Evolutionary conservation across 345 rosid genomes (phyloP).

Genomic region (Microthlaspi erraticum): DNA sequence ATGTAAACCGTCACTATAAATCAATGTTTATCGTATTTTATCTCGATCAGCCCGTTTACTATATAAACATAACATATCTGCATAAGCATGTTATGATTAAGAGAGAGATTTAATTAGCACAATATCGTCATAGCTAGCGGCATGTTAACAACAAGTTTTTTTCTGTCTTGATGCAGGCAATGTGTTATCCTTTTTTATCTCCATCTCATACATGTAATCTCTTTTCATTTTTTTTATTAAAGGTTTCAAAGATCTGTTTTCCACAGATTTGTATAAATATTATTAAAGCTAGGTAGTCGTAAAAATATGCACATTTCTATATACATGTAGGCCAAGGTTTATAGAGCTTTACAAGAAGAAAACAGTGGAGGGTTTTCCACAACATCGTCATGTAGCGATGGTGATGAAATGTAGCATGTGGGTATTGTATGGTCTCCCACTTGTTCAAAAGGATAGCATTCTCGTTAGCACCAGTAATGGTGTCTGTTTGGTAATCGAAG

Average conservation of each 20-base stretch:
- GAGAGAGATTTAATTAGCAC: too few species aligned
- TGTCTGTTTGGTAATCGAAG: slow-evolving; percentile 39
- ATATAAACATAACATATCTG: too few species aligned
- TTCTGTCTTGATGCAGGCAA: slow-evolving; percentile 46
- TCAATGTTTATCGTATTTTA: too few species aligned
- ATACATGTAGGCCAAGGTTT: slow-evolving; percentile 38
- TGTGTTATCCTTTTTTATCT: slow-evolving; percentile 48
- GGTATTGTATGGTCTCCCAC: slow-evolving; percentile 53
- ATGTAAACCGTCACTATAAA: too few species aligned
- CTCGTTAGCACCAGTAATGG: slow-evolving; percentile 48
- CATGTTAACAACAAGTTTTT: background rate
- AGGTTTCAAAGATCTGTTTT: background rate
- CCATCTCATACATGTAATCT: slow-evolving; percentile 51
- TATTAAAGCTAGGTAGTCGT: too few species aligned
- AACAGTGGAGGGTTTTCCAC: slow-evolving; percentile 50
- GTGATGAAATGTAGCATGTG: slow-evolving; percentile 47
- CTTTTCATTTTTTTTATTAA: background rate
- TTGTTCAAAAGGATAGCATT: slow-evolving; percentile 49
- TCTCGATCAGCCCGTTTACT: too few species aligned
- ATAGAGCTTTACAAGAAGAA: slow-evolving; percentile 37
- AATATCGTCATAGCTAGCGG: too few species aligned
- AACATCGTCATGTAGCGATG: slow-evolving; percentile 47
- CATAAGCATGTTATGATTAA: too few species aligned
- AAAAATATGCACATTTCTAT: background rate
- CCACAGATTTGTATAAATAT: background rate